Evolutionary conservation across 441 rosid species (phyloP).

Genomic region (Populus trichocarpa): DNA sequence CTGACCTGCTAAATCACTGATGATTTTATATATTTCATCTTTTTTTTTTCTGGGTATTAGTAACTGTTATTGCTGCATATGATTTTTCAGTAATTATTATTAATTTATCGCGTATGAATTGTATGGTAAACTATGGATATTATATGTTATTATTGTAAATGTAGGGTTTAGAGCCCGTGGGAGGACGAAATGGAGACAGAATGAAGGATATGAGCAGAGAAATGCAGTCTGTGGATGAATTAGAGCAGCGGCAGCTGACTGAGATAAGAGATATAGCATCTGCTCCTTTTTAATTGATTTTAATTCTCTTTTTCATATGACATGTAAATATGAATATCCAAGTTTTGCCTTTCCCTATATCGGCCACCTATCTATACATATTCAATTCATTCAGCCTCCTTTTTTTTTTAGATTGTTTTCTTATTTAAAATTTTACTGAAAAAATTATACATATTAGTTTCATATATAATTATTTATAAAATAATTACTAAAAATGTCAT

Average conservation of each 20-base stretch:
- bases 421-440: too few species aligned
- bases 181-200: background rate
- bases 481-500: too few species aligned
- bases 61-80: background rate
- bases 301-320: too few species aligned
- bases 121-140: background rate
- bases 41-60: background rate
- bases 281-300: slow-evolving; percentile 33
- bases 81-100: background rate
- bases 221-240: background rate
- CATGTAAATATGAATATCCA: too few species aligned
- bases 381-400: too few species aligned
- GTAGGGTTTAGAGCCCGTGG: slow-evolving; percentile 40
- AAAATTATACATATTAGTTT: too few species aligned
- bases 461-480: too few species aligned
- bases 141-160: background rate
- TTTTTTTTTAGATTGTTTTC: too few species aligned
- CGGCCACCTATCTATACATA: too few species aligned
- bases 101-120: background rate
- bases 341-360: too few species aligned
- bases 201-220: background rate
- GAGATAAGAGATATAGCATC: slow-evolving; percentile 25
- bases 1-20: too few species aligned
- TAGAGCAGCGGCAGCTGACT: background rate
- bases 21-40: too few species aligned